These are phyloP conservation scores for Rhinocladiella mackenziei DNA, from an alignment of 2,329 filamentous ascomycete genomes.

Conservation along the genomic window DNA sequence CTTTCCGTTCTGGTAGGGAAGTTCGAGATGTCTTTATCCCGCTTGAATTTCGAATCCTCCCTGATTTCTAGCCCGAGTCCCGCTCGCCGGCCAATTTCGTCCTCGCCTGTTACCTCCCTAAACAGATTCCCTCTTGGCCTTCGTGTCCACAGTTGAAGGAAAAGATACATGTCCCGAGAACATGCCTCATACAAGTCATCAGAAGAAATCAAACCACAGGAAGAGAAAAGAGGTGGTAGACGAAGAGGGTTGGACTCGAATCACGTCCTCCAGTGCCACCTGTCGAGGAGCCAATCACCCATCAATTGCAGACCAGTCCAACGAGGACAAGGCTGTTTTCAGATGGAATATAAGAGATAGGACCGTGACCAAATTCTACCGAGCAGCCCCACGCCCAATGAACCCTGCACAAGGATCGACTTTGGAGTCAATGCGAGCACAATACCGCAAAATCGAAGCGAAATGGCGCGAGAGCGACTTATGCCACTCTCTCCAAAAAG, in stretches of 20 bases:
- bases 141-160: background rate
- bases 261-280: conserved; percentile 5
- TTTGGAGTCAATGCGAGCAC: conserved; percentile 8
- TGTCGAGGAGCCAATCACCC: background rate
- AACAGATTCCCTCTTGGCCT: too few relatives aligned
- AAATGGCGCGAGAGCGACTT: conserved; percentile 11
- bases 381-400: conserved; percentile 2
- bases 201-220: conserved; percentile 12
- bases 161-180: background rate
- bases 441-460: conserved; percentile 7
- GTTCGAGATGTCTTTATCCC: background rate
- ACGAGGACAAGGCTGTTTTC: background rate
- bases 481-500: conserved; percentile 4
- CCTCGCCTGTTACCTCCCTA: too few relatives aligned
- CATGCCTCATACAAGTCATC: conserved; percentile 26
- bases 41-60: background rate
- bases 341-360: background rate
- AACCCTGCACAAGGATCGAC: conserved; percentile 3
- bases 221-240: conserved; percentile 20
- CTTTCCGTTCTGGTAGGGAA: too few relatives aligned
- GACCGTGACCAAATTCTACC: background rate
- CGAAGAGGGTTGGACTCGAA: conserved; percentile 24
- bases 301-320: background rate
- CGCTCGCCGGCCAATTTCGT: too few relatives aligned
- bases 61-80: too few relatives aligned